Evolutionary conservation across 768 basidiomycete genomes (phyloP), one percentile per base, ranked within the genome.

Genomic region (Termitomyces sp.): DNA sequence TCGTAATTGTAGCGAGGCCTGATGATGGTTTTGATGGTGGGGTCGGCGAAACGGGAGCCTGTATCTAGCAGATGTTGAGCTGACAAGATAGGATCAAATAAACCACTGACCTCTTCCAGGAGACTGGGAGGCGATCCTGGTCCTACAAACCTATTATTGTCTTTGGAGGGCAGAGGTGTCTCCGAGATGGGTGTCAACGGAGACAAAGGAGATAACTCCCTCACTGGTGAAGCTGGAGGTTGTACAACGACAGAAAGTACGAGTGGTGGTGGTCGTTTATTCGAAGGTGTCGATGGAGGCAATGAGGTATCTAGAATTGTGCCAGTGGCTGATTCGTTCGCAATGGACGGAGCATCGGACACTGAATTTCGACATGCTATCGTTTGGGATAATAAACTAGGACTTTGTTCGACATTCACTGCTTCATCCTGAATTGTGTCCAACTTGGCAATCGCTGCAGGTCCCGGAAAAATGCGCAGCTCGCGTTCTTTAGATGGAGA

Each of bases 161-260:
- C 64, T 2, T 55, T 44, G 11, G 34, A 55, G 56, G 67, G 66
- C 28, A 64, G 62, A 5, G 81, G 80, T 1, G 82, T 79, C 56
- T 76, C 71, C 6, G 80, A 75, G 34, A 80, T 61, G 7, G 82
- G 82, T 7, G 82, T 82, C 35, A 84, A 68, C 17, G 76, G 76
- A 1, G 77, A 78, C 55, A 72, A 64, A 10, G 73, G 67, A 4
- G 65, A 44, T 37, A 28, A 3, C 30, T 59, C 40, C 42, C 48
- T 51, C 28, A 53, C 28, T 24, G 70, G 69, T 6, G 70, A 70
- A 7, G 61, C 51, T 10, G 67, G 64, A 24, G 58, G 53, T 42
- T 64, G 58, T 26, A 61, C 12, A 24, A 59, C 45, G 48, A 43
- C 21, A 40, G 53, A 40, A 22, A 51, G 19, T 38, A 58, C 41